Percentiles rank a stretch among this genome's conserved stretches.
Evolutionary conservation across 768 basidiomycete genomes (phyloP).

Genomic region (Boletus vermiculosoides): DNA sequence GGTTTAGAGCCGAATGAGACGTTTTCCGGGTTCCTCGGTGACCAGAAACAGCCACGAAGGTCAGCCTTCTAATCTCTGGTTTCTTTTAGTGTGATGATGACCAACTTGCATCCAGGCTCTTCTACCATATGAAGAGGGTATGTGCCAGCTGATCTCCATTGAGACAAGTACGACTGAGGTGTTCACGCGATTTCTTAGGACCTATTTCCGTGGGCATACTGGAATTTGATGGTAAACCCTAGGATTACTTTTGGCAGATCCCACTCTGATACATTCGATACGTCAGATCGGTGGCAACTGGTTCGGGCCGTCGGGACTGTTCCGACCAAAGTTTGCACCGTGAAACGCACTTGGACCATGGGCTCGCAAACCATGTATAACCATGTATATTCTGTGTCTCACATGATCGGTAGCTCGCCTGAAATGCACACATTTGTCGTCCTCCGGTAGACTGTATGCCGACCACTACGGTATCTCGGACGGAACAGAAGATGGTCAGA

Average conservation of each 20-base stretch:
- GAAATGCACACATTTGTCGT: conserved; percentile 7
- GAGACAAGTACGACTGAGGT: background rate
- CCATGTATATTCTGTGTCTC: background rate
- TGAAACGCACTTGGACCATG: conserved; percentile 4
- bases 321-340: conserved; percentile 38
- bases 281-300: conserved; percentile 41
- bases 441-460: background rate
- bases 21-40: conserved; percentile 63
- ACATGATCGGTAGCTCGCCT: background rate
- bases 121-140: conserved; percentile 89
- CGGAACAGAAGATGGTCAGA: conserved; percentile 7
- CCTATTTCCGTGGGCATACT: conserved; percentile 57
- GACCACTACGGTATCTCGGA: conserved; percentile 11
- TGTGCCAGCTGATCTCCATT: background rate
- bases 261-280: conserved; percentile 6
- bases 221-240: conserved; percentile 62
- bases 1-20: conserved; percentile 85
- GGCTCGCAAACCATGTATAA: background rate
- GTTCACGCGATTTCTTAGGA: conserved; percentile 20
- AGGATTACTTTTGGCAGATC: background rate
- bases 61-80: conserved; percentile 23
- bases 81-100: conserved; percentile 7
- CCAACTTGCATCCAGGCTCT: conserved; percentile 44
- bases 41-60: conserved; percentile 79
- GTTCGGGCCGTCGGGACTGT: conserved; percentile 46